Conservation (phyloP, 352 stramenopile genomes). For the Phytophthora brassicae region DNA sequence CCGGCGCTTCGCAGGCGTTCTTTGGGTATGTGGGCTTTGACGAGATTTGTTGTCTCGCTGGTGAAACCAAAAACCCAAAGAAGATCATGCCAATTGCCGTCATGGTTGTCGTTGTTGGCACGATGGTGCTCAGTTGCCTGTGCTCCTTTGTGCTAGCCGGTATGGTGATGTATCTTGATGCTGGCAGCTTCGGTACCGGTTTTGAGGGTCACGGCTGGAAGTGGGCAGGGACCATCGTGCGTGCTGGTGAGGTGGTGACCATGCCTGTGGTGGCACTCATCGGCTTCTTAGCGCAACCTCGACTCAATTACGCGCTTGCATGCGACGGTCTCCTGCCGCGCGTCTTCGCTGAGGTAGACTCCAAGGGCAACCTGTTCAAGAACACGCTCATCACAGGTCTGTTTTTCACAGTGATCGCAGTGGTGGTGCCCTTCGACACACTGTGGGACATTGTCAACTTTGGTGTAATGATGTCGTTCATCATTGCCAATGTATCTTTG, state of each 20-base stretch:
- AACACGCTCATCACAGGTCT: conserved; percentile 52
- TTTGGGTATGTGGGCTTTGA: conserved; percentile 96
- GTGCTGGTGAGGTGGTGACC: conserved; percentile 69
- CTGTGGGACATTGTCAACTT: conserved; percentile 90
- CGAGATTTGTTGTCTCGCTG: conserved; percentile 90
- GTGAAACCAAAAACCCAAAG: conserved; percentile 75
- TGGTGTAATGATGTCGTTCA: conserved; percentile 86
- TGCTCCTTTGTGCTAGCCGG: conserved; percentile 87
- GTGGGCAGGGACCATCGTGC: conserved; percentile 56
- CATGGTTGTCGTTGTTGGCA: conserved; percentile 73
- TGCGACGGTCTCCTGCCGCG: conserved; percentile 92
- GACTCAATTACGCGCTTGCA: conserved; percentile 92
- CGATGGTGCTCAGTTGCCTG: conserved; percentile 64
- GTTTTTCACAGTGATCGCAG: conserved; percentile 69
- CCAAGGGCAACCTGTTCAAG: conserved; percentile 62
- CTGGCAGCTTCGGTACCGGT: conserved; percentile 47
- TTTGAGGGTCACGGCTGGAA: conserved; percentile 50
- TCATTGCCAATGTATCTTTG: conserved; percentile 76
- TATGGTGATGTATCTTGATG: conserved; percentile 61
- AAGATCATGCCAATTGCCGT: conserved; percentile 82
- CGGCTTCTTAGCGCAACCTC: conserved; percentile 92
- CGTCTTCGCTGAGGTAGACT: conserved; percentile 83
- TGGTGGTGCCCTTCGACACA: conserved; percentile 74
- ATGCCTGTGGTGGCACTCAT: conserved; percentile 95
- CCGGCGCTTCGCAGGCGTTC: conserved; percentile 85